Evolutionary conservation across 1,284 basidiomycete species (phyloP).

Genomic region (Trichosporon asahii): DNA sequence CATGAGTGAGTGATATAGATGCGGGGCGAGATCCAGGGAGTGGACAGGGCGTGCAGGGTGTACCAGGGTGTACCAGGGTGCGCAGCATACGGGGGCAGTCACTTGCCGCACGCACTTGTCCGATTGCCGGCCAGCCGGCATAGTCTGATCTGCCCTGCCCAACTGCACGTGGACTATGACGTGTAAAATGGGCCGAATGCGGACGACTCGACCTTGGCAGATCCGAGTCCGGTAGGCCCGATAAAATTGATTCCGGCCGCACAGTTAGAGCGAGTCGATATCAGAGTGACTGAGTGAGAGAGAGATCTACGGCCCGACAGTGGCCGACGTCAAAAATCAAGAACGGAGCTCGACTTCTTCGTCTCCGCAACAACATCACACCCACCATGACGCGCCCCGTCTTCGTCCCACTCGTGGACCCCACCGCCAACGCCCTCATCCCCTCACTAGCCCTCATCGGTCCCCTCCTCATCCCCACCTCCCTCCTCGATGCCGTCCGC

Average conservation of each 20-base stretch:
- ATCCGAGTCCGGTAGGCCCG: neutral
- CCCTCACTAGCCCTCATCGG: conserved; percentile 67
- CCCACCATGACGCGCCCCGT: conserved; percentile 46
- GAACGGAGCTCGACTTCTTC: neutral
- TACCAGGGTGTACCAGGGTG: too few species aligned
- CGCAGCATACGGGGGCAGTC: neutral
- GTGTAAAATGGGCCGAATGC: neutral
- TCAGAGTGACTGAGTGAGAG: neutral
- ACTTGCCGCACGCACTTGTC: neutral
- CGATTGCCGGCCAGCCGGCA: neutral
- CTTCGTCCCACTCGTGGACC: conserved; percentile 53
- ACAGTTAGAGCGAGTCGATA: neutral
- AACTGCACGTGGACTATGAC: conserved; percentile 6
- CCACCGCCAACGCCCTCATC: conserved; percentile 55
- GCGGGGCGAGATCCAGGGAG: neutral
- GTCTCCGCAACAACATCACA: neutral
- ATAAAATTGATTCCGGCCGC: conserved; percentile 6
- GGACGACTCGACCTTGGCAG: too few species aligned
- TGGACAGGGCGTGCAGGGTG: too few species aligned
- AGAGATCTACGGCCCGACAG: conserved; percentile 1
- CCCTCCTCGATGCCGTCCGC: conserved; percentile 40
- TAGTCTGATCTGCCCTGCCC: too few species aligned
- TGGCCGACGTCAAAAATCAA: conserved; percentile 3
- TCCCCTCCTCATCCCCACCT: conserved; percentile 63
- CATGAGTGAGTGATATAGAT: too few species aligned